phyloP scores from a whole-genome alignment of 768 basidiomycete species.

The Asterophora parasitica region DNA sequence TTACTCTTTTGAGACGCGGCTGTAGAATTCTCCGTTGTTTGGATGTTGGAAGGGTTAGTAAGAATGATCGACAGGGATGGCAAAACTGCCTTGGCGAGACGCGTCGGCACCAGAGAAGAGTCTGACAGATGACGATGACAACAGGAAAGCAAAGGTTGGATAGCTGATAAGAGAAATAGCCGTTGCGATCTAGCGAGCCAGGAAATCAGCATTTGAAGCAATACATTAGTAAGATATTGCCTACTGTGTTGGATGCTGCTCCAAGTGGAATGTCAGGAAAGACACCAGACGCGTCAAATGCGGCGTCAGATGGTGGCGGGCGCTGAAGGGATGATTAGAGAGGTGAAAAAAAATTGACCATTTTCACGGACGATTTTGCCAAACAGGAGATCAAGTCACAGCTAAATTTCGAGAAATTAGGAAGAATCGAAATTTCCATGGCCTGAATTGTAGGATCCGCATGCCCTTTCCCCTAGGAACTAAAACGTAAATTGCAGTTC shows the following conservation, averaged over 20 bases:
- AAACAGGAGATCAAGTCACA: slow-evolving; percentile 48
- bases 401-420: slow-evolving; percentile 48
- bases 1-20: slow-evolving; percentile 30
- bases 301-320: slow-evolving; percentile 49
- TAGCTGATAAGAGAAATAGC: slow-evolving; percentile 39
- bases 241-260: slow-evolving; percentile 48
- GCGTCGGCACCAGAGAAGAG: slow-evolving; percentile 43
- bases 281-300: slow-evolving; percentile 49
- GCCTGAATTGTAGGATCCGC: slow-evolving; percentile 46
- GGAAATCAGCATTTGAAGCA: slow-evolving; percentile 1
- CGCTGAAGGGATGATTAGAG: slow-evolving; percentile 32
- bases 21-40: slow-evolving; percentile 18
- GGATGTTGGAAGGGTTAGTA: slow-evolving; percentile 29
- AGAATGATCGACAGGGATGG: slow-evolving; percentile 46
- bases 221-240: slow-evolving; percentile 15
- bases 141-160: slow-evolving; percentile 35
- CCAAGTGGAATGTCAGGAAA: slow-evolving; percentile 55
- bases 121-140: slow-evolving; percentile 38
- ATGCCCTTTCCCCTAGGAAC: slow-evolving; percentile 39
- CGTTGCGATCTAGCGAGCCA: slow-evolving; percentile 28
- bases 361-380: slow-evolving; percentile 39
- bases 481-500: neutral
- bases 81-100: slow-evolving; percentile 52
- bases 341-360: neutral
- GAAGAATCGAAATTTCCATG: slow-evolving; percentile 51